A percentile compares a stretch with the other conserved stretches of the same genome.
Evolutionary conservation across 371 early-diverging fungal species (phyloP).

Genomic region (Rhizopus arrhizus): DNA sequence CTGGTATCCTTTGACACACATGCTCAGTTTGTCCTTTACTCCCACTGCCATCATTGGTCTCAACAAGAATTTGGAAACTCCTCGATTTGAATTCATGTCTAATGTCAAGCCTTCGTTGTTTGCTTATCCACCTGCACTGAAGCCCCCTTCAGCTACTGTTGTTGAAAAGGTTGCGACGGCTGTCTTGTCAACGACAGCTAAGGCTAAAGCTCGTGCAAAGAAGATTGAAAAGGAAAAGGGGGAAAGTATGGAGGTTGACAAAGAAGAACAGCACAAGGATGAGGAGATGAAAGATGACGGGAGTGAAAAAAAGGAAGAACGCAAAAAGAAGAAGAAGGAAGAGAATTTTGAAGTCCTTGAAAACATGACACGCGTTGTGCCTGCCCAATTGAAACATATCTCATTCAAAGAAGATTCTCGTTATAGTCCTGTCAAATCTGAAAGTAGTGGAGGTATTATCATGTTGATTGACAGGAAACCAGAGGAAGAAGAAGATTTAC

Average conservation of each 20-base stretch:
- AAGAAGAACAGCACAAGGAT: slow-evolving; percentile 53
- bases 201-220: slow-evolving; percentile 88
- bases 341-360: slow-evolving; percentile 71
- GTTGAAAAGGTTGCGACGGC: slow-evolving; percentile 83
- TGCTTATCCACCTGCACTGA: slow-evolving; percentile 87
- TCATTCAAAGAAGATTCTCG: slow-evolving; percentile 82
- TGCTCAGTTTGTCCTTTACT: slow-evolving; percentile 90
- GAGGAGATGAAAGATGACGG: slow-evolving; percentile 49
- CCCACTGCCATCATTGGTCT: slow-evolving; percentile 96
- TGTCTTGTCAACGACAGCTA: slow-evolving; percentile 93
- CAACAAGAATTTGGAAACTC: slow-evolving; percentile 84
- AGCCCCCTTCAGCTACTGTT: slow-evolving; percentile 67
- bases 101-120: slow-evolving; percentile 87
- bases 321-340: slow-evolving; percentile 69
- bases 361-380: slow-evolving; percentile 90
- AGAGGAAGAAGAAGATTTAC: slow-evolving; percentile 63
- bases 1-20: slow-evolving; percentile 98
- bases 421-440: slow-evolving; percentile 87
- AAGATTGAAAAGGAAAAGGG: slow-evolving; percentile 76
- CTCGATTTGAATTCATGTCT: slow-evolving; percentile 84
- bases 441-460: slow-evolving; percentile 76
- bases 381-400: slow-evolving; percentile 84
- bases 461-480: slow-evolving; percentile 70
- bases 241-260: slow-evolving; percentile 54
- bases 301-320: slow-evolving; percentile 38